Base-by-base conservation (phyloP, 768 basidiomycete species). In the Russula foetens region DNA sequence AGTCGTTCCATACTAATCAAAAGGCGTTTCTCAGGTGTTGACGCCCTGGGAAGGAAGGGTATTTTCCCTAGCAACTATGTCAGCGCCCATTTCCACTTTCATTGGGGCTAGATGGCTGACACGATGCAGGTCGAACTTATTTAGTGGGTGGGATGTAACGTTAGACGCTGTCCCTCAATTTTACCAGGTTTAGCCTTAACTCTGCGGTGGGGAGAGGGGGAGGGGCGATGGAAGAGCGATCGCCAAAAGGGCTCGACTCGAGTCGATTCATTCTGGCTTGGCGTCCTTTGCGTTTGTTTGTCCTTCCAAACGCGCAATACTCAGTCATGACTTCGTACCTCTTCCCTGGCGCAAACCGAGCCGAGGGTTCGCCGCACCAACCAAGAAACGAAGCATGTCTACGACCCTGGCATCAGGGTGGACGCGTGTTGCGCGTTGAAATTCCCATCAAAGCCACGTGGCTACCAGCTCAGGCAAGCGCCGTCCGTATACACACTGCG, bases 21-120 rank as follows among this genome's bases (percentile, higher is more conserved):
- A 59, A 53, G 58, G 35, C 35, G 53, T 65, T 67, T 70, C 63
- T 67, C 70, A 90, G 88, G 88, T 57, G 75, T 82, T 63, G 80
- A 84, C 65, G 71, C 75, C 53, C 70, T 72, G 58, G 85, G 88
- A 56, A 75, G 71, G 70, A 89, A 82, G 71, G 90, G 90, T 6
- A 90, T 92, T 67, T 92, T 92, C 75, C 90, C 90, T 28, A 90
- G 86, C 72, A 91, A 90, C 74, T 92, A 92, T 78, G 90, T 92
- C 73, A 72, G 89, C 79, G 51, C 61, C 61, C 56, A 55, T 60
- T 53, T 52, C n/a, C n/a, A 38, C 51, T 57, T 62, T 50, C 55
- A 59, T 47, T 62, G 43, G 52, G n/a, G 51, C 53, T 54, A 47
- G 56, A 53, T 49, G 55, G 53, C 56, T 65, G 48, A 53, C 38